Evolutionary conservation across 371 early-diverging fungal species (phyloP).

Genomic region (Saksenaea oblongispora): DNA sequence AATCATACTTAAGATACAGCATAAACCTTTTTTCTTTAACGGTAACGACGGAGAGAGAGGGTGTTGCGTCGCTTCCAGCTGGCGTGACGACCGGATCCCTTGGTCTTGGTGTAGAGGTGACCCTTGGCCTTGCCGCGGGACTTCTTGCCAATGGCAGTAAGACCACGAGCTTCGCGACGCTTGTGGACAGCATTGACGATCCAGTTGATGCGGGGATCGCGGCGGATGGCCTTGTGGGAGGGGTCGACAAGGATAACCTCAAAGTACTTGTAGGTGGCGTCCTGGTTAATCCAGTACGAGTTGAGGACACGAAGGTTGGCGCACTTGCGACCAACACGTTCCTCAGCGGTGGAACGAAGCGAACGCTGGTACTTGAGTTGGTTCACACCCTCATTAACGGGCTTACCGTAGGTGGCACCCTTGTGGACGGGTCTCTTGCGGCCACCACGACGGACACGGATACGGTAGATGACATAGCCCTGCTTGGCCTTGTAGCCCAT

Average conservation of each 20-base stretch:
- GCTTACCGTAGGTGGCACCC: constrained; percentile 99
- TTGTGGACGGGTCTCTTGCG: constrained; percentile 96
- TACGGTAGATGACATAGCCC: constrained; percentile 97
- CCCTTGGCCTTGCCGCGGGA: constrained; percentile 98
- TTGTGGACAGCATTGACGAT: constrained; percentile 97
- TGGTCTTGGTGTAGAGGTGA: constrained; percentile 88
- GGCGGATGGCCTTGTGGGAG: constrained; percentile 95
- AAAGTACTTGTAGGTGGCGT: constrained; percentile 98
- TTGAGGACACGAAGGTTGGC: constrained; percentile 96
- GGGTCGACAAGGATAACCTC: constrained; percentile 99
- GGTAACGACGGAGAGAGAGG: constrained; percentile 76
- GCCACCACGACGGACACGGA: constrained; percentile 98
- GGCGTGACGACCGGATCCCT: constrained; percentile 33
- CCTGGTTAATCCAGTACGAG: constrained; percentile 99
- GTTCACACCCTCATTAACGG: constrained; percentile 96
- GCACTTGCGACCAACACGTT: constrained; percentile 96
- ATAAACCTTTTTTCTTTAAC: constrained; percentile 43
- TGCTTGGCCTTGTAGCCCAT: constrained; percentile 99
- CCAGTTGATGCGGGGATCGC: constrained; percentile 99
- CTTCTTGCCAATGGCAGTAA: constrained; percentile 97
- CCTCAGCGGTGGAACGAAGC: constrained; percentile 93
- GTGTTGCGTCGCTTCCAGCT: constrained; percentile 74
- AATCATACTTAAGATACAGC: constrained; percentile 4
- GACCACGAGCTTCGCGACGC: constrained; percentile 98
- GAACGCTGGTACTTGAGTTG: constrained; percentile 97